phyloP scores from a whole-genome alignment of 2,329 filamentous ascomycete species.

The Aspergillus puulaauensis region DNA sequence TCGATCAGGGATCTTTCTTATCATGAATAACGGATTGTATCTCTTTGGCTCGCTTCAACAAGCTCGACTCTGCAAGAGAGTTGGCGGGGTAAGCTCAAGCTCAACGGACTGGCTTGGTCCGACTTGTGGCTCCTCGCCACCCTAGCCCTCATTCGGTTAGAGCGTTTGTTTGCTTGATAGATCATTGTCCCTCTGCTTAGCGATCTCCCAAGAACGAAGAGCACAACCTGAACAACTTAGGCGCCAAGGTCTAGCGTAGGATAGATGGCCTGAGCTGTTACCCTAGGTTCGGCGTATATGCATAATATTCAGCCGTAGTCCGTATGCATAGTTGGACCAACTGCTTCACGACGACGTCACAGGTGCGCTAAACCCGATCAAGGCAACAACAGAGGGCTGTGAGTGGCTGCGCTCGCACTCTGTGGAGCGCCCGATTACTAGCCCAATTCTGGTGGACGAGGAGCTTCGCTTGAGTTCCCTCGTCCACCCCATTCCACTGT shows the following conservation, averaged over 20 bases:
- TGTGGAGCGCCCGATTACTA: neutral
- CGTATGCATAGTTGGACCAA: slow-evolving; percentile 3
- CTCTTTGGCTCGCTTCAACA: neutral
- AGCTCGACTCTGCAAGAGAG: neutral
- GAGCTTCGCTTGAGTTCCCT: neutral
- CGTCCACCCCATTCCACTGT: neutral
- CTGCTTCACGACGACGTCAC: slow-evolving; percentile 34
- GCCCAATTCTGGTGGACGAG: neutral
- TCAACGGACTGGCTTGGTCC: slow-evolving; percentile 21
- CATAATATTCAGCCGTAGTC: neutral
- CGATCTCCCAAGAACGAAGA: too few relatives aligned
- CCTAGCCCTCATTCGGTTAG: slow-evolving; percentile 2
- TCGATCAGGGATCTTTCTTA: neutral
- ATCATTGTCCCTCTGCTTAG: neutral
- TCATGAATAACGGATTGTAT: neutral
- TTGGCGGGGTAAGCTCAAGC: slow-evolving; percentile 15
- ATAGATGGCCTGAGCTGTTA: too few relatives aligned
- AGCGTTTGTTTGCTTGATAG: neutral
- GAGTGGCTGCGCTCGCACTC: neutral
- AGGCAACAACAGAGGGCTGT: neutral
- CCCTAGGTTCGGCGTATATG: neutral
- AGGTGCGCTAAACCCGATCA: slow-evolving; percentile 18
- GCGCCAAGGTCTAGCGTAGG: neutral
- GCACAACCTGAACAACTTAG: neutral
- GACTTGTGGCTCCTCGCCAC: slow-evolving; percentile 12